phyloP scores from a whole-genome alignment of 768 basidiomycete genomes.

The Lentinula detonsa region DNA sequence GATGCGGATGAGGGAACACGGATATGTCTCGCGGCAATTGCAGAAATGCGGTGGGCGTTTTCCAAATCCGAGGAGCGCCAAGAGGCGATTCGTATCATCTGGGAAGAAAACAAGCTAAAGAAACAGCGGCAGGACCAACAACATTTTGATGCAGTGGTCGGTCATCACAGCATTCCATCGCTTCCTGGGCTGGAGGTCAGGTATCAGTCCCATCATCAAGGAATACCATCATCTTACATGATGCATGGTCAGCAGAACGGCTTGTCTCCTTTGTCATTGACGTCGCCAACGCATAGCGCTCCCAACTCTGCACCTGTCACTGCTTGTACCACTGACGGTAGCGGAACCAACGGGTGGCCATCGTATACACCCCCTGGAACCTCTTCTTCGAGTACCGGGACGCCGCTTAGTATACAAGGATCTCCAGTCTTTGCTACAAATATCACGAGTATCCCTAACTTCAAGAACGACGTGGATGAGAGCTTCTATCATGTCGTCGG shows the following conservation, averaged over 20 bases:
- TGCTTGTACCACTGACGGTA: conserved; percentile 41
- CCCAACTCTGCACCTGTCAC: conserved; percentile 48
- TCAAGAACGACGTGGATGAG: conserved; percentile 32
- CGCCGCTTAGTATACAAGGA: conserved; percentile 30
- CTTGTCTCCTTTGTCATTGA: neutral
- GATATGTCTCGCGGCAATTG: conserved; percentile 68
- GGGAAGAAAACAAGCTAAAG: conserved; percentile 37
- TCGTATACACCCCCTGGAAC: conserved; percentile 61
- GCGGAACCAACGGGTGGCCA: conserved; percentile 47
- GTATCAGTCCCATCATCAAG: conserved; percentile 16
- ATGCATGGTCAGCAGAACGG: conserved; percentile 14
- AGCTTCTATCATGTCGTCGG: conserved; percentile 32
- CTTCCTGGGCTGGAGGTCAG: neutral
- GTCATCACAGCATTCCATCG: neutral
- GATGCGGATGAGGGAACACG: conserved; percentile 39
- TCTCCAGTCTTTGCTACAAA: conserved; percentile 36
- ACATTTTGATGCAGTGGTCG: neutral
- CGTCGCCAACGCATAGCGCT: conserved; percentile 12
- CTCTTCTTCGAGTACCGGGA: conserved; percentile 42
- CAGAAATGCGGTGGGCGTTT: conserved; percentile 78
- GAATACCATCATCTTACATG: conserved; percentile 9
- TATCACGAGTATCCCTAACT: conserved; percentile 19
- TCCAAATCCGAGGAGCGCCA: conserved; percentile 70
- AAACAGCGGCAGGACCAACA: conserved; percentile 13
- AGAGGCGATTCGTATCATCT: conserved; percentile 50